A percentile compares a stretch with the other conserved stretches of the same genome.
Evolutionary conservation across 495 filamentous ascomycete genomes (phyloP).

Genomic region (Amniculicola lignicola): DNA sequence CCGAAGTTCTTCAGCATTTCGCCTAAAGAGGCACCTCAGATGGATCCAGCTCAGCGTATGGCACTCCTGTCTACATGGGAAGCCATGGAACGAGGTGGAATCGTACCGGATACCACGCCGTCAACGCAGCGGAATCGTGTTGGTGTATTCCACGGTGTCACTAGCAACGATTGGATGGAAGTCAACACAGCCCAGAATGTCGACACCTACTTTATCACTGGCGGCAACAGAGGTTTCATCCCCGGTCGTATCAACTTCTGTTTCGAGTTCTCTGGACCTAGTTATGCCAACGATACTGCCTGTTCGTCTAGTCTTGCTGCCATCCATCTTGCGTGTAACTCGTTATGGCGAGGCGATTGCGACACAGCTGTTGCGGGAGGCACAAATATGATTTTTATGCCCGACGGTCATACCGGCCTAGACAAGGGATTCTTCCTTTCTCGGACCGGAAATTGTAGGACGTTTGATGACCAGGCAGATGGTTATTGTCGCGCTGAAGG

Average conservation of each 20-base stretch:
- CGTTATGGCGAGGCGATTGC: slow-evolving; percentile 40
- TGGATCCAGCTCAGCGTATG: slow-evolving; percentile 43
- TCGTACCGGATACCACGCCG: slow-evolving; percentile 37
- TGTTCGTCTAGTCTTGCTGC: slow-evolving; percentile 43
- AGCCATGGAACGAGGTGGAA: slow-evolving; percentile 44
- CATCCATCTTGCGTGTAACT: slow-evolving; percentile 41
- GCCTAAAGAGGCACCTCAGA: slow-evolving; percentile 44
- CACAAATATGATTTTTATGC: slow-evolving; percentile 42
- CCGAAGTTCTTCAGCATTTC: slow-evolving; percentile 47
- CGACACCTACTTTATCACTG: slow-evolving; percentile 46
- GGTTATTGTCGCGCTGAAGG: slow-evolving; percentile 46
- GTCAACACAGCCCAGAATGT: slow-evolving; percentile 42
- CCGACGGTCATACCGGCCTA: slow-evolving; percentile 40
- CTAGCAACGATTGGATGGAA: slow-evolving; percentile 44
- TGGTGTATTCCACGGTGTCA: slow-evolving; percentile 42
- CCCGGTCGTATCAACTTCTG: slow-evolving; percentile 49
- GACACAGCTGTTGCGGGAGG: slow-evolving; percentile 47
- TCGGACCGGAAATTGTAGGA: slow-evolving; percentile 45
- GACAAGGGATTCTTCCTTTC: slow-evolving; percentile 42
- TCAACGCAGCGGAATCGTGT: slow-evolving; percentile 40
- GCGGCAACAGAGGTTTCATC: slow-evolving; percentile 42
- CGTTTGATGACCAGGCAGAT: slow-evolving; percentile 44
- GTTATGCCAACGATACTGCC: slow-evolving; percentile 39
- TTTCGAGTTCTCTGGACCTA: slow-evolving; percentile 41
- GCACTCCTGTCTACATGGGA: slow-evolving; percentile 43